Evolutionary conservation across 225 moss, liverwort and hornwort genomes (phyloP).

Genomic region (Neckera pumila): DNA sequence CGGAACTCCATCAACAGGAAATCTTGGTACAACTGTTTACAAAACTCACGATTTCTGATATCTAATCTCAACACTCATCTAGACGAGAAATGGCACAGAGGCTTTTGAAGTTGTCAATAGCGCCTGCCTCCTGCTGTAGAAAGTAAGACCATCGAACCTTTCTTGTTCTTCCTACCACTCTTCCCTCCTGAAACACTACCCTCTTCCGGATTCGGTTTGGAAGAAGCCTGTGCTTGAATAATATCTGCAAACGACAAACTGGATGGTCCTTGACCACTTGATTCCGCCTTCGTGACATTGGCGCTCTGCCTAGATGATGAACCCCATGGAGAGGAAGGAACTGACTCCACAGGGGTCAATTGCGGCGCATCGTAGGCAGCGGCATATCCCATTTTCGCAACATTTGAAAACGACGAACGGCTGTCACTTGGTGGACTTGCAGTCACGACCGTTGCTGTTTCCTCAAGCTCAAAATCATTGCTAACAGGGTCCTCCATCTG

Average conservation of each 20-base stretch:
- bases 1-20: background rate
- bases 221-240: constrained; percentile 58
- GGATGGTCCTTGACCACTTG: constrained; percentile 33
- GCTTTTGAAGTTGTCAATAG: constrained; percentile 25
- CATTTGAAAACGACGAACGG: constrained; percentile 67
- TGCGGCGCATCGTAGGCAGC: constrained; percentile 87
- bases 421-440: constrained; percentile 62
- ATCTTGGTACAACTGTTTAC: constrained; percentile 23
- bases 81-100: constrained; percentile 7
- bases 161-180: constrained; percentile 72
- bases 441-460: constrained; percentile 13
- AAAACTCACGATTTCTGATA: background rate
- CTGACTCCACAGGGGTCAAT: constrained; percentile 36
- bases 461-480: constrained; percentile 48
- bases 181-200: constrained; percentile 11
- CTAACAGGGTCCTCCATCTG: constrained; percentile 42
- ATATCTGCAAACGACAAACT: constrained; percentile 83
- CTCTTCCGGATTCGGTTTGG: constrained; percentile 44
- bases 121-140: constrained; percentile 93
- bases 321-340: constrained; percentile 32
- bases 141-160: constrained; percentile 75
- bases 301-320: constrained; percentile 21
- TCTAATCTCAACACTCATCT: background rate
- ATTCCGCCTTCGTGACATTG: background rate
- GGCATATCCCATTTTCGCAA: constrained; percentile 92